A percentile compares a stretch with the other conserved stretches of the same genome.
phyloP scores from a whole-genome alignment of 257 asterid species.

The Scutellaria minor region DNA sequence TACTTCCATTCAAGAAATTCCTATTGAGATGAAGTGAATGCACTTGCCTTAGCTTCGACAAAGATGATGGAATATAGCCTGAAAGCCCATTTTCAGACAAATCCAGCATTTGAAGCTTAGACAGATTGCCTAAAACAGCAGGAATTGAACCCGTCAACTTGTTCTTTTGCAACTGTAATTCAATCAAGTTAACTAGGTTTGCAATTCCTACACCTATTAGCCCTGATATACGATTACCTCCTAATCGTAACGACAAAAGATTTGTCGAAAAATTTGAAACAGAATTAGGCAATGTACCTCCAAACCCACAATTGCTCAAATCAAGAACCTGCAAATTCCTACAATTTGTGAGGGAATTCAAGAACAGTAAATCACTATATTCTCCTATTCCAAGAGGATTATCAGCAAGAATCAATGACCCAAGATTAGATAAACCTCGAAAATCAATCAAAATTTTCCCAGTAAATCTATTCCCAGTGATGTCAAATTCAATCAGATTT shows the following conservation, averaged over 20 bases:
- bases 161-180: slow-evolving; percentile 28
- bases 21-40: slow-evolving; percentile 19
- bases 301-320: slow-evolving; percentile 32
- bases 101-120: slow-evolving; percentile 33
- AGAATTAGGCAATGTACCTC: slow-evolving; percentile 38
- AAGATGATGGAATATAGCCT: slow-evolving; percentile 29
- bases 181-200: slow-evolving; percentile 30
- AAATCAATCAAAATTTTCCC: slow-evolving; percentile 32
- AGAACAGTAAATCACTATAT: slow-evolving; percentile 23
- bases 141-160: slow-evolving; percentile 32
- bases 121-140: slow-evolving; percentile 23
- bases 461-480: slow-evolving; percentile 12
- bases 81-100: slow-evolving; percentile 32
- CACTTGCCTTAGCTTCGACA: slow-evolving; percentile 16
- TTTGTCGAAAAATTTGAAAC: slow-evolving; percentile 30
- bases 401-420: slow-evolving; percentile 34
- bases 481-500: slow-evolving; percentile 30
- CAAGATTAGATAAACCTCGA: slow-evolving; percentile 25
- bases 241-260: slow-evolving; percentile 24
- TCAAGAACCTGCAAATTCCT: slow-evolving; percentile 33
- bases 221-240: slow-evolving; percentile 24
- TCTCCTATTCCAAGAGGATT: slow-evolving; percentile 28
- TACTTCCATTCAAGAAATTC: slow-evolving; percentile 29
- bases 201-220: slow-evolving; percentile 22
- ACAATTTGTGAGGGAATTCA: slow-evolving; percentile 20